These are phyloP conservation scores for Dactylellina leptospora DNA, from an alignment of 2,329 filamentous ascomycete species.

Conservation along the genomic window DNA sequence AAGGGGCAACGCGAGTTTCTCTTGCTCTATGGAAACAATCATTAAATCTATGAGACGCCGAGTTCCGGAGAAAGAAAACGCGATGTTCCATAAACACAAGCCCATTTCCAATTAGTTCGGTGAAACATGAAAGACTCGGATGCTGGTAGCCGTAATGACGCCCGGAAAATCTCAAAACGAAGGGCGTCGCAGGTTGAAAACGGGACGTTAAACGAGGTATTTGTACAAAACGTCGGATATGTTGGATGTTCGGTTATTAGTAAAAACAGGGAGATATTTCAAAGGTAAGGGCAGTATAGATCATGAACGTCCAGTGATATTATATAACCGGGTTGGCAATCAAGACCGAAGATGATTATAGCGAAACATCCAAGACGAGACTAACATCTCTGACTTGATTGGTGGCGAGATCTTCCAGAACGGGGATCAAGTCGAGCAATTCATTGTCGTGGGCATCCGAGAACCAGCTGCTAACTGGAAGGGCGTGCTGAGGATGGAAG, in stretches of 20 bases:
- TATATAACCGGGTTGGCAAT: constrained; percentile 30
- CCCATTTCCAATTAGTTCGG: constrained; percentile 32
- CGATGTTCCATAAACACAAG: constrained; percentile 53
- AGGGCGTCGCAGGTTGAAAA: constrained; percentile 32
- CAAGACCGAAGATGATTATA: constrained; percentile 61
- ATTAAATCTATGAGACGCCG: constrained; percentile 52
- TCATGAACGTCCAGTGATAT: constrained; percentile 48
- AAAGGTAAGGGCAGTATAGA: constrained; percentile 49
- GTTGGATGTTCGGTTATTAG: constrained; percentile 29
- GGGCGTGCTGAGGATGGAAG: constrained; percentile 98
- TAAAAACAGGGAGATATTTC: constrained; percentile 43
- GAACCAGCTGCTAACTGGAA: constrained; percentile 99
- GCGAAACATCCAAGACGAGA: constrained; percentile 88
- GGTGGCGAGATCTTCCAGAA: constrained; percentile 94
- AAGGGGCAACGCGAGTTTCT: constrained; percentile 47
- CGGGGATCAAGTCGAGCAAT: constrained; percentile 93
- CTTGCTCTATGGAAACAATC: constrained; percentile 54
- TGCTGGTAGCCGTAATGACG: constrained; percentile 33
- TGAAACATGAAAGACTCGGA: constrained; percentile 35
- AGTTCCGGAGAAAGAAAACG: constrained; percentile 47
- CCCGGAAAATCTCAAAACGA: constrained; percentile 42
- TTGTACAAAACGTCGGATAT: constrained; percentile 46
- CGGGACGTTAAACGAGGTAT: constrained; percentile 45
- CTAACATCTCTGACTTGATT: constrained; percentile 92
- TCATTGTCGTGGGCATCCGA: constrained; percentile 99